These are phyloP conservation scores for Fusarium robinianum DNA, from an alignment of 2,329 filamentous ascomycete genomes.

Conservation along the genomic window DNA sequence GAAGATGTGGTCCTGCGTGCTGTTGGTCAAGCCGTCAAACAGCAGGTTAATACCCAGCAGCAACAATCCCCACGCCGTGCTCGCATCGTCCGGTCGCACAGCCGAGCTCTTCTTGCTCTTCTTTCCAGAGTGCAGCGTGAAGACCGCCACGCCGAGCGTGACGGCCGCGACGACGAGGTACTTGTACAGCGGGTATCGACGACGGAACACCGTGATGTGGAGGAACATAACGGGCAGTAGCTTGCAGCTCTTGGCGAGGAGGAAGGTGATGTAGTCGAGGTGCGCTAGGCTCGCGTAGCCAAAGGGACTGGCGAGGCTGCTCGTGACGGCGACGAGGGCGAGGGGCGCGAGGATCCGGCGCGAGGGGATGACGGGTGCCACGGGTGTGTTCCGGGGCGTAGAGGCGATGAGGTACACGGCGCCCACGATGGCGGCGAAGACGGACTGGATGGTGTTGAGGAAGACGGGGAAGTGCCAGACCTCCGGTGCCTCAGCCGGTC, in stretches of 20 bases:
- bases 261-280: constrained; percentile 97
- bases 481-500: constrained; percentile 64
- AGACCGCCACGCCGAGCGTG: constrained; percentile 89
- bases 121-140: constrained; percentile 81
- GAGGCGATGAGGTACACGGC: constrained; percentile 76
- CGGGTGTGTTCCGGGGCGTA: constrained; percentile 50
- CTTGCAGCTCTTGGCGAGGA: constrained; percentile 97
- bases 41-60: constrained; percentile 87
- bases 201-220: constrained; percentile 88
- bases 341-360: constrained; percentile 75
- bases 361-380: constrained; percentile 76
- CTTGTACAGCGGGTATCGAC: constrained; percentile 91
- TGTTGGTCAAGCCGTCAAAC: constrained; percentile 95
- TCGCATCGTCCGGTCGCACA: constrained; percentile 53
- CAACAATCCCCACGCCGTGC: constrained; percentile 77
- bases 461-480: constrained; percentile 94
- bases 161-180: constrained; percentile 92
- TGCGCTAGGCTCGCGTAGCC: constrained; percentile 91
- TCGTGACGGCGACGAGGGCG: constrained; percentile 82
- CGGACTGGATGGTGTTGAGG: constrained; percentile 93
- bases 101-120: constrained; percentile 52
- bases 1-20: constrained; percentile 95
- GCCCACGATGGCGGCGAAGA: constrained; percentile 83
- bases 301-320: constrained; percentile 89
- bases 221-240: constrained; percentile 98